Conservation (phyloP, 306 rosid genomes). For the Medicago ruthenica region DNA sequence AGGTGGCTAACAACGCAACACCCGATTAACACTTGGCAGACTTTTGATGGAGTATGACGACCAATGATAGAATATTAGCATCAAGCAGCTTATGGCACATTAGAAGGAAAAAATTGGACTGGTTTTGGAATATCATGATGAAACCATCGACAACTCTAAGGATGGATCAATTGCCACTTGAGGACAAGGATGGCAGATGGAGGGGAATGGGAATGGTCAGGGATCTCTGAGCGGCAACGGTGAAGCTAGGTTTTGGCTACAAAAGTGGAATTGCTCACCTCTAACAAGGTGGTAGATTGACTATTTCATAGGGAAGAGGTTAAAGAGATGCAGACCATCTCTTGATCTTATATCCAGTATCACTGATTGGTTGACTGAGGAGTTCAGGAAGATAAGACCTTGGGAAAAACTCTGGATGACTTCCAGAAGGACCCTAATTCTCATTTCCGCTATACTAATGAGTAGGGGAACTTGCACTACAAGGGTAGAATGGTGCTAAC, state of each 20-base stretch:
- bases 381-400: not conserved
- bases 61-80: not conserved
- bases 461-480: too few relatives aligned
- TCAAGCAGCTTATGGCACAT: not conserved
- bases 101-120: not conserved
- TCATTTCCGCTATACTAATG: too few relatives aligned
- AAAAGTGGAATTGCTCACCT: not conserved
- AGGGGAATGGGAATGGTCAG: not conserved
- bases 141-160: not conserved
- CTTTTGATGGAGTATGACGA: not conserved
- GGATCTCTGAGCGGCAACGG: not conserved
- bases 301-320: not conserved
- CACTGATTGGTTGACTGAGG: not conserved
- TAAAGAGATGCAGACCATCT: not conserved
- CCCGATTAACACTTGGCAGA: not conserved
- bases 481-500: too few relatives aligned
- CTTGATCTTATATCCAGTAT: not conserved
- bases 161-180: not conserved
- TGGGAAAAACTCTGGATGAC: too few relatives aligned
- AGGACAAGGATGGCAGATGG: slow-evolving; percentile 3
- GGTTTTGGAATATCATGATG: not conserved
- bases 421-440: too few relatives aligned
- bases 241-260: not conserved
- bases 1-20: not conserved
- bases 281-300: not conserved